A percentile compares a stretch with the other conserved stretches of the same genome.
Evolutionary conservation across 129 eudicot genomes (phyloP).

Genomic region (Calendula officinalis): DNA sequence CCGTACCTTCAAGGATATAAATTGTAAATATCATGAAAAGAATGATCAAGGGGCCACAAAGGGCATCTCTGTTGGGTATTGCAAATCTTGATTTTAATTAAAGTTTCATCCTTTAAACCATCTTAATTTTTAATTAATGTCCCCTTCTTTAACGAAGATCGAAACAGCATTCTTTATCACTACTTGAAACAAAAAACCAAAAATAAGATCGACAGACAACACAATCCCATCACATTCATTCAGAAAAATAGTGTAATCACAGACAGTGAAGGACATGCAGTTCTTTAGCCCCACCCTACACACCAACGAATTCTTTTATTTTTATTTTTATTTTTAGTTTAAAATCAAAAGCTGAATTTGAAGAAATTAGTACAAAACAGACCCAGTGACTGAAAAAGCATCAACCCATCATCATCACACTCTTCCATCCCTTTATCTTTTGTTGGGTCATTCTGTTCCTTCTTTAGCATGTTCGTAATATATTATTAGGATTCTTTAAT

Average conservation of each 20-base stretch:
- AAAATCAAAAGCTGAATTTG: constrained; percentile 43
- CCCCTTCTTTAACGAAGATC: constrained; percentile 12
- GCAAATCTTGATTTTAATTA: constrained; percentile 19
- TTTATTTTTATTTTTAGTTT: neutral
- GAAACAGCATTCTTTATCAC: constrained; percentile 10
- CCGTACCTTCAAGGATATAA: neutral
- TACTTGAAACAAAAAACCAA: constrained; percentile 30
- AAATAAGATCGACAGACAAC: constrained; percentile 30
- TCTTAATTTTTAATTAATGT: neutral
- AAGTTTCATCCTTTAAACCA: constrained; percentile 17
- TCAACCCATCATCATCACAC: constrained; percentile 43
- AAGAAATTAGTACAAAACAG: constrained; percentile 23
- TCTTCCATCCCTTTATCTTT: constrained; percentile 31
- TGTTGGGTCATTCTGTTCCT: constrained; percentile 32
- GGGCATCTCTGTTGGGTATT: constrained; percentile 3
- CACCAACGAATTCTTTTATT: no score
- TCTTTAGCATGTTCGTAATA: constrained; percentile 12
- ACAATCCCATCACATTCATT: constrained; percentile 23
- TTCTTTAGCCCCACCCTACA: neutral
- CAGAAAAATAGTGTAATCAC: constrained; percentile 3
- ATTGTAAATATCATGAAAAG: constrained; percentile 4
- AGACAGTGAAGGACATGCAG: constrained; percentile 1
- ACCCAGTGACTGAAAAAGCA: constrained; percentile 42
- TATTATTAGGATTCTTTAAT: constrained; percentile 30
- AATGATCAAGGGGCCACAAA: constrained; percentile 16